phyloP scores from a whole-genome alignment of 1,284 basidiomycete species.

The Apiotrichum siamense region DNA sequence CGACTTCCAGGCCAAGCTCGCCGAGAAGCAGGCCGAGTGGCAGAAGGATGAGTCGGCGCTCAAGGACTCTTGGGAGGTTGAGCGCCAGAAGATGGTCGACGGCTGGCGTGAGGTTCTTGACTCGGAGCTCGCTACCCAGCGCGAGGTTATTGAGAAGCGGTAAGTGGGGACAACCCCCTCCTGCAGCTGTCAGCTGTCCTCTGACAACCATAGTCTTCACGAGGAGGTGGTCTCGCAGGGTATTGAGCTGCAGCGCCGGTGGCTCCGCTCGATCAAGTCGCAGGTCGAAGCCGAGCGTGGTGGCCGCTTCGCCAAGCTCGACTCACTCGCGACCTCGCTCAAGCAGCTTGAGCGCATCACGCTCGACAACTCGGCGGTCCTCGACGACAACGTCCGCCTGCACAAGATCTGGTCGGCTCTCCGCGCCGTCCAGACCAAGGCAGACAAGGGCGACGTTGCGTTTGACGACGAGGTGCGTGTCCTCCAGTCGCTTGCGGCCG shows the following conservation, averaged over 20 bases:
- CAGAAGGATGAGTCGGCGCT: slow-evolving; percentile 81
- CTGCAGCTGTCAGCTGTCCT: not conserved
- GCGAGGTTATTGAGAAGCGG: slow-evolving; percentile 90
- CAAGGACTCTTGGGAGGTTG: slow-evolving; percentile 72
- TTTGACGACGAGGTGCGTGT: slow-evolving; percentile 87
- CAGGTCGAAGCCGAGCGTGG: slow-evolving; percentile 95
- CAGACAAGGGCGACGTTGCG: slow-evolving; percentile 55
- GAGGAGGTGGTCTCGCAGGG: slow-evolving; percentile 95
- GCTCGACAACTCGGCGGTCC: slow-evolving; percentile 79
- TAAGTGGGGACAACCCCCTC: slow-evolving; percentile 45
- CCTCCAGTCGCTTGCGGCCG: slow-evolving; percentile 60
- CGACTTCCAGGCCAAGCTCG: slow-evolving; percentile 76
- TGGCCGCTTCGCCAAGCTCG: slow-evolving; percentile 88
- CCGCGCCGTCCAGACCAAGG: slow-evolving; percentile 51
- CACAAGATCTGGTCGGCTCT: slow-evolving; percentile 55
- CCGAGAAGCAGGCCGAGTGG: slow-evolving; percentile 78
- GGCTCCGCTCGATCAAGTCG: slow-evolving; percentile 93
- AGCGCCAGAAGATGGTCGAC: slow-evolving; percentile 66
- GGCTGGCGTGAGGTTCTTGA: slow-evolving; percentile 83
- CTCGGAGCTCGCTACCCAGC: slow-evolving; percentile 78
- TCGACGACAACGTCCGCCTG: slow-evolving; percentile 82
- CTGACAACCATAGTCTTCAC: slow-evolving; percentile 58
- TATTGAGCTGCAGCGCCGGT: slow-evolving; percentile 91
- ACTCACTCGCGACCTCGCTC: slow-evolving; percentile 81
- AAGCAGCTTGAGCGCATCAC: slow-evolving; percentile 87